phyloP scores from a whole-genome alignment of 306 rosid species.

The Cicer chorassanicum region DNA sequence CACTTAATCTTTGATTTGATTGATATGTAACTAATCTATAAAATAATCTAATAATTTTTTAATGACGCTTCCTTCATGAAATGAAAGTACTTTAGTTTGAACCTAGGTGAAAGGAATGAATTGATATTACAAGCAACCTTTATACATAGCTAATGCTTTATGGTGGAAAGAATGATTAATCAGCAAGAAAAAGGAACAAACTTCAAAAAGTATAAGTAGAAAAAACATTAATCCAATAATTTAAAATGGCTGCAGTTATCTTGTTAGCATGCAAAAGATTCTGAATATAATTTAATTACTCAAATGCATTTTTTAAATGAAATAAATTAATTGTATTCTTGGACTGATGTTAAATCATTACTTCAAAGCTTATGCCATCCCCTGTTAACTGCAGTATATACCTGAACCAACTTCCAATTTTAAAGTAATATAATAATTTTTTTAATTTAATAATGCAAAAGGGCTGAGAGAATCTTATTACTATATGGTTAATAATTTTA shows the following conservation, averaged over 20 bases:
- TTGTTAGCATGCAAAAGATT: conserved; percentile 45
- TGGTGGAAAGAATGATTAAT: conserved; percentile 32
- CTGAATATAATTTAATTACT: conserved; percentile 30
- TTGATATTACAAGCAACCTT: conserved; percentile 34
- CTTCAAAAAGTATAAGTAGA: neutral
- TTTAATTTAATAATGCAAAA: conserved; percentile 3
- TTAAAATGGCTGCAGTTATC: conserved; percentile 41
- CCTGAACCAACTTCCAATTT: conserved; percentile 42
- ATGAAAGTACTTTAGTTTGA: conserved; percentile 22
- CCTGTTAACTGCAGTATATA: conserved; percentile 42
- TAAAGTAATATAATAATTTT: conserved; percentile 16
- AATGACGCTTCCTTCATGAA: neutral
- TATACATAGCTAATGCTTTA: neutral
- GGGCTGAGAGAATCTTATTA: conserved; percentile 37
- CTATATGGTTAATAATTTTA: conserved; percentile 34
- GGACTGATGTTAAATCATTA: conserved; percentile 32
- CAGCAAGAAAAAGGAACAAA: conserved; percentile 26
- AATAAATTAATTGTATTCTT: conserved; percentile 32
- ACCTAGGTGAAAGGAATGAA: neutral
- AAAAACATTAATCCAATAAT: conserved; percentile 13
- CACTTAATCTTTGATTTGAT: conserved; percentile 19
- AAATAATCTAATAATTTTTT: conserved; percentile 16
- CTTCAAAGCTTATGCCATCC: conserved; percentile 26
- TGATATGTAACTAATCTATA: conserved; percentile 21
- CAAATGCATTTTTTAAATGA: neutral